phyloP scores from a whole-genome alignment of 371 early-diverging fungal species.

The Coemansia sp. region DNA sequence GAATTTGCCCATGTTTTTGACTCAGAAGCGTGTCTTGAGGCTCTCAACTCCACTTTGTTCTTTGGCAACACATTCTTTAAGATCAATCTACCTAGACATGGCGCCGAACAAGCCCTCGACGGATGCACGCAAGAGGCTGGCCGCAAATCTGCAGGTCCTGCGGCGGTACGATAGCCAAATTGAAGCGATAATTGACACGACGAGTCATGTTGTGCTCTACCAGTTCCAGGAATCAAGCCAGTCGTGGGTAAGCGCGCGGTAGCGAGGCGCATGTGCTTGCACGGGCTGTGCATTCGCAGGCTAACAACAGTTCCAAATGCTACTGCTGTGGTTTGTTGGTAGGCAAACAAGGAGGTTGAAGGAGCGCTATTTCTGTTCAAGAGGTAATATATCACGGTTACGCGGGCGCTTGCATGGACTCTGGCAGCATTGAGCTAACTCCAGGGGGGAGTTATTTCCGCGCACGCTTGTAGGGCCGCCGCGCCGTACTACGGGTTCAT shows the following conservation, averaged over 20 bases:
- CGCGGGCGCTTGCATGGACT: not conserved
- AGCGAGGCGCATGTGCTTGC: not conserved
- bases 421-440: too few relatives aligned
- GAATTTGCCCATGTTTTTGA: not conserved
- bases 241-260: conserved; percentile 34
- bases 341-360: conserved; percentile 48
- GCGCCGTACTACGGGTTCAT: conserved; percentile 46
- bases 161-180: conserved; percentile 48
- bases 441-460: not conserved
- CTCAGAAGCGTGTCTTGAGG: not conserved
- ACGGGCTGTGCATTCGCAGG: not conserved
- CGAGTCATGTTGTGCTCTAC: conserved; percentile 48
- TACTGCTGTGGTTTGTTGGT: conserved; percentile 7
- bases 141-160: conserved; percentile 47
- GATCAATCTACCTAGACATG: conserved; percentile 12
- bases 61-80: not conserved
- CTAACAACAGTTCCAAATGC: not conserved
- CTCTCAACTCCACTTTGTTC: not conserved
- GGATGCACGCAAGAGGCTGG: conserved; percentile 45
- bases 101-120: conserved; percentile 38
- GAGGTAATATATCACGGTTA: conserved; percentile 16
- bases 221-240: conserved; percentile 36
- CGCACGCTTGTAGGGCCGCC: conserved; percentile 11
- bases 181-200: conserved; percentile 45
- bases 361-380: conserved; percentile 49